These are phyloP conservation scores for Chernovozyma sophiae-reginae DNA, from an alignment of 1,139 yeast genomes.

Conservation along the genomic window DNA sequence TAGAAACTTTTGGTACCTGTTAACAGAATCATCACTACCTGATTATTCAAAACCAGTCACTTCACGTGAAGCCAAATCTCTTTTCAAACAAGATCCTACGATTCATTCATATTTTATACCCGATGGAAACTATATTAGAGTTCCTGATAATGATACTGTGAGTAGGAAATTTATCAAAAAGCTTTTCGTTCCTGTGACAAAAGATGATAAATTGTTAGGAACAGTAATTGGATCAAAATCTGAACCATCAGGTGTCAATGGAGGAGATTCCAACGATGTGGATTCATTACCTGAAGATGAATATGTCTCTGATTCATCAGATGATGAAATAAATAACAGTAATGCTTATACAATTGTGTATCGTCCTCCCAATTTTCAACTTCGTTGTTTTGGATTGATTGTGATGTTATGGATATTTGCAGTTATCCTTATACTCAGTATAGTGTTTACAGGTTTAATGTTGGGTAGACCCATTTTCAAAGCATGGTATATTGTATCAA, in stretches of 20 bases:
- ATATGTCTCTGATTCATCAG: slow-evolving; percentile 36
- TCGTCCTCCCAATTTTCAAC: slow-evolving; percentile 73
- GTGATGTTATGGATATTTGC: slow-evolving; percentile 70
- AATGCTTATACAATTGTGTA: slow-evolving; percentile 74
- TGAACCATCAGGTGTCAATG: slow-evolving; percentile 21
- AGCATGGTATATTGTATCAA: not conserved
- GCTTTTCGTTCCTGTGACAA: slow-evolving; percentile 78
- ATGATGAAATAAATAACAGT: slow-evolving; percentile 47
- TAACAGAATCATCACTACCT: slow-evolving; percentile 40
- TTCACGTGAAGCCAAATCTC: slow-evolving; percentile 37
- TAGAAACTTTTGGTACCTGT: slow-evolving; percentile 43
- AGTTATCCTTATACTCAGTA: slow-evolving; percentile 40
- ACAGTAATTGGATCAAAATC: slow-evolving; percentile 23
- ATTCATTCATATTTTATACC: slow-evolving; percentile 58
- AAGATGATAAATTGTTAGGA: slow-evolving; percentile 63
- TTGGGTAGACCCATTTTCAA: slow-evolving; percentile 33
- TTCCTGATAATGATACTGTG: slow-evolving; percentile 77
- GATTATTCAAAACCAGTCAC: slow-evolving; percentile 60
- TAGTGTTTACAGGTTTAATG: slow-evolving; percentile 29
- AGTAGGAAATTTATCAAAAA: slow-evolving; percentile 60
- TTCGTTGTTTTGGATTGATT: slow-evolving; percentile 55
- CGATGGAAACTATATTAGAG: slow-evolving; percentile 79
- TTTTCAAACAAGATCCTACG: slow-evolving; percentile 38
- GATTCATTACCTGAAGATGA: not conserved
- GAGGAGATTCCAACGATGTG: not conserved